Percentiles rank a stretch among this genome's conserved stretches.
Conservation (phyloP, 2,329 filamentous ascomycete genomes). For the Cercospora citrullina region DNA sequence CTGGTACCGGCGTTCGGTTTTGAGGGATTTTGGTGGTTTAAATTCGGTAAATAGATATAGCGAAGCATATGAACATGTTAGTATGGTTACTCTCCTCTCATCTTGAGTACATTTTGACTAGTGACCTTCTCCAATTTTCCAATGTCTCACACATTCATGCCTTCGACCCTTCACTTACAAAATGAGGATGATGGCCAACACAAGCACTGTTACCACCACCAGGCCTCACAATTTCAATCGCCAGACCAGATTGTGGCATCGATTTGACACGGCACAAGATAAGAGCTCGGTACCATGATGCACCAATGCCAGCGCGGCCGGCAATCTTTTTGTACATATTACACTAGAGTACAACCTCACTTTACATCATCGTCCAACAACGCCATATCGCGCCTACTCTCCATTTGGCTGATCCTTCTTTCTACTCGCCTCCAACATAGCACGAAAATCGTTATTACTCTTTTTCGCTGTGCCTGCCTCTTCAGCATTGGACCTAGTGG, state of each 20-base stretch:
- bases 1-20: background rate
- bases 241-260: no score
- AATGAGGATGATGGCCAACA: background rate
- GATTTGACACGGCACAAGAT: background rate
- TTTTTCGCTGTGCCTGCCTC: constrained; percentile 43
- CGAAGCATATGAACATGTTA: background rate
- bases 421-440: constrained; percentile 51
- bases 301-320: background rate
- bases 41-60: background rate
- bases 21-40: background rate
- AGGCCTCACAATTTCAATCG: background rate
- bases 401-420: constrained; percentile 30
- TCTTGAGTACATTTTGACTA: background rate
- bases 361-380: background rate
- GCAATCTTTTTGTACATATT: constrained; percentile 4
- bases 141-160: no score
- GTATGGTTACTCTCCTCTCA: background rate
- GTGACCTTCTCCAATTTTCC: no score
- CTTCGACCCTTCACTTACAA: background rate
- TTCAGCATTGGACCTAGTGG: constrained; percentile 32
- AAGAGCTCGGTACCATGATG: background rate
- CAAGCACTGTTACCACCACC: background rate
- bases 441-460: constrained; percentile 60
- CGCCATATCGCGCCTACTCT: constrained; percentile 16
- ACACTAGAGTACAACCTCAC: constrained; percentile 5